Percentiles rank a stretch among this genome's conserved stretches.
Evolutionary conservation across 2,329 filamentous ascomycete genomes (phyloP).

Genomic region (Aureobasidium sp.): DNA sequence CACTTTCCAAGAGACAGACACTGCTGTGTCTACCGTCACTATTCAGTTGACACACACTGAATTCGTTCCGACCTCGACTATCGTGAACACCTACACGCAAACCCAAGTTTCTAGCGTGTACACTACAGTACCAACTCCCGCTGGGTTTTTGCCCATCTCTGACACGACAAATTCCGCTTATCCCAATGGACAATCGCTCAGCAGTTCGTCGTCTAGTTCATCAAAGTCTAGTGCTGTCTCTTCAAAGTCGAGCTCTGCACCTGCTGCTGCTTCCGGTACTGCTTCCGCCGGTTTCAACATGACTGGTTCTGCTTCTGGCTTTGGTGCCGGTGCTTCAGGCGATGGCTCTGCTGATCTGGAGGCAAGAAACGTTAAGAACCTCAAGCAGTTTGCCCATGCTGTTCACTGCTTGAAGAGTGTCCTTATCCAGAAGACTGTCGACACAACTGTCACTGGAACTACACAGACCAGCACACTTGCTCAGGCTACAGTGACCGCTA

Average conservation of each 20-base stretch:
- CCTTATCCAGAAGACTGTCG: conserved; percentile 5
- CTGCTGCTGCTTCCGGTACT: not conserved
- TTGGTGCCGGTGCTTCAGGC: not conserved
- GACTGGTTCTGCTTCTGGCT: not conserved
- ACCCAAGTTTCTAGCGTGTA: conserved; percentile 1
- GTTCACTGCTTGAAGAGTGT: conserved; percentile 14
- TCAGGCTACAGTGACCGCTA: conserved; percentile 3
- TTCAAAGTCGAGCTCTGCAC: not conserved
- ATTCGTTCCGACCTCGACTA: conserved; percentile 2
- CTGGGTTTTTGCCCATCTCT: not conserved
- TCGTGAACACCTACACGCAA: not conserved
- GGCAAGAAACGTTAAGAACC: not conserved
- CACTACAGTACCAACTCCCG: conserved; percentile 2
- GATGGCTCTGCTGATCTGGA: not conserved
- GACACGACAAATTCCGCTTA: too few relatives aligned
- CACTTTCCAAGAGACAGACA: conserved; percentile 5
- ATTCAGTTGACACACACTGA: not conserved
- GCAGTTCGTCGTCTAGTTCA: not conserved
- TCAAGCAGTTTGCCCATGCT: conserved; percentile 4
- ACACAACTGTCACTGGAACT: conserved; percentile 2
- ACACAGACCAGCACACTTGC: conserved; percentile 13
- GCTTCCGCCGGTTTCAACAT: not conserved
- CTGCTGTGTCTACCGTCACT: conserved; percentile 1
- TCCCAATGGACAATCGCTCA: not conserved
- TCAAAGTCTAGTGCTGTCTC: not conserved